A percentile compares a stretch with the other conserved stretches of the same genome.
These are phyloP conservation scores for Mediolabrus comicus DNA, from an alignment of 108 stramenopile genomes.

Conservation along the genomic window DNA sequence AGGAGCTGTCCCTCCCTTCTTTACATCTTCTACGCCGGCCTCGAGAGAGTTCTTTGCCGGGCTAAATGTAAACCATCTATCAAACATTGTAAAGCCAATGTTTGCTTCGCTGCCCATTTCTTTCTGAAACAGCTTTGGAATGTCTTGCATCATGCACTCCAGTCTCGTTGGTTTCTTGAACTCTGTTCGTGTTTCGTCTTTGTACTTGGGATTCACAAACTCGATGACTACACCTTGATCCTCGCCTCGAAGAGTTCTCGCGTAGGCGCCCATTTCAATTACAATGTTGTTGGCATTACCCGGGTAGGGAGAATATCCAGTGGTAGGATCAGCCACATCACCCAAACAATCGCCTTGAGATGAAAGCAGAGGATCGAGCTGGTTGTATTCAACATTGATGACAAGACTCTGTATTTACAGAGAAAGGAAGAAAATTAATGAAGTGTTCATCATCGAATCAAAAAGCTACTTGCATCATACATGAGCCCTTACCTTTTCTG, in stretches of 20 bases:
- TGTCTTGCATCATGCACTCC: constrained; percentile 97
- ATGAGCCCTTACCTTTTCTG: constrained; percentile 51
- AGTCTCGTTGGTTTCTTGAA: constrained; percentile 99
- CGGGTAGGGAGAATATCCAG: constrained; percentile 92
- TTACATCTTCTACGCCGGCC: constrained; percentile 80
- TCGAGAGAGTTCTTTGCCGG: constrained; percentile 96
- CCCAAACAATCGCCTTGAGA: constrained; percentile 78
- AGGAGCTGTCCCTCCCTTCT: constrained; percentile 75
- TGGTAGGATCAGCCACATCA: constrained; percentile 88
- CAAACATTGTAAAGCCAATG: constrained; percentile 97
- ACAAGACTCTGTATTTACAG: constrained; percentile 65
- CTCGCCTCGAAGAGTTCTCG: constrained; percentile 61
- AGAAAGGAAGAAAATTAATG: neutral
- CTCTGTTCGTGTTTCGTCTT: constrained; percentile 85
- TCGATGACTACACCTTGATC: constrained; percentile 87
- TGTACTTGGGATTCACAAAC: constrained; percentile 99
- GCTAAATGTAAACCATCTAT: constrained; percentile 94
- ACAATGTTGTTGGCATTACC: constrained; percentile 98
- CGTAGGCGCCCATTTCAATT: constrained; percentile 86
- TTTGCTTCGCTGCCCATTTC: constrained; percentile 84
- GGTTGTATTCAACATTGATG: constrained; percentile 99
- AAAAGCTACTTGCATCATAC: neutral
- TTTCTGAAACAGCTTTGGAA: constrained; percentile 93
- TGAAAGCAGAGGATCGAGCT: constrained; percentile 93
- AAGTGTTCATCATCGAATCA: neutral